These are phyloP conservation scores for Corylus heterophylla DNA, from an alignment of 306 rosid genomes.

Conservation along the genomic window DNA sequence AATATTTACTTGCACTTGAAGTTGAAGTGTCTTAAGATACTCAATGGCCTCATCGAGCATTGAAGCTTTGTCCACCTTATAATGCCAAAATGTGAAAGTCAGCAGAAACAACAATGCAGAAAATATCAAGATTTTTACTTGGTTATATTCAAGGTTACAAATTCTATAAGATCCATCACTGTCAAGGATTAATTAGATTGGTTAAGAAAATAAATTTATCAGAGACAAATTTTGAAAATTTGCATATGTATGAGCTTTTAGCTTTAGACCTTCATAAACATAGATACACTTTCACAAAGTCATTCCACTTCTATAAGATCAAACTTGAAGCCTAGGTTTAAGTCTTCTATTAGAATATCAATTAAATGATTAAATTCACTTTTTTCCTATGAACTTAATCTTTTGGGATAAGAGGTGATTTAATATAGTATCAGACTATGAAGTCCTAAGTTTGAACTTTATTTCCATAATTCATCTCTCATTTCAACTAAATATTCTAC, in stretches of 20 bases:
- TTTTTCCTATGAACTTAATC: too few species aligned
- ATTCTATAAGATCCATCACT: slow-evolving; percentile 12
- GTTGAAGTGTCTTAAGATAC: slow-evolving; percentile 82
- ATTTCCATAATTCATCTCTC: too few species aligned
- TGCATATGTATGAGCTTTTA: slow-evolving; percentile 24
- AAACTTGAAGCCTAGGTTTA: slow-evolving; percentile 9
- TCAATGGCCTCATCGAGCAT: slow-evolving; percentile 95
- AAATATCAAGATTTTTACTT: background rate
- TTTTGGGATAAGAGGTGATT: too few species aligned
- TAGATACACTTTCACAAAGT: slow-evolving; percentile 12
- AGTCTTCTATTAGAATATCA: too few species aligned
- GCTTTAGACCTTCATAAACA: slow-evolving; percentile 12
- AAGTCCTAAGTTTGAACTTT: too few species aligned
- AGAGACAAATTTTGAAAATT: slow-evolving; percentile 19
- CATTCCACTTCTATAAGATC: slow-evolving; percentile 23
- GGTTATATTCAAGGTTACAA: slow-evolving; percentile 10
- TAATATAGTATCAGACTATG: too few species aligned
- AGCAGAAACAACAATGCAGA: slow-evolving; percentile 33
- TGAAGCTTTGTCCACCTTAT: slow-evolving; percentile 86
- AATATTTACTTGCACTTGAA: slow-evolving; percentile 72
- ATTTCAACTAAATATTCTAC: too few species aligned
- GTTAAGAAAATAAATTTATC: slow-evolving; percentile 19
- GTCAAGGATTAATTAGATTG: slow-evolving; percentile 5
- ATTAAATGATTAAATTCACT: too few species aligned
- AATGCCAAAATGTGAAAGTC: slow-evolving; percentile 25